Evolutionary conservation across 2,329 filamentous ascomycete species (phyloP).

Genomic region (Botryotinia convoluta): DNA sequence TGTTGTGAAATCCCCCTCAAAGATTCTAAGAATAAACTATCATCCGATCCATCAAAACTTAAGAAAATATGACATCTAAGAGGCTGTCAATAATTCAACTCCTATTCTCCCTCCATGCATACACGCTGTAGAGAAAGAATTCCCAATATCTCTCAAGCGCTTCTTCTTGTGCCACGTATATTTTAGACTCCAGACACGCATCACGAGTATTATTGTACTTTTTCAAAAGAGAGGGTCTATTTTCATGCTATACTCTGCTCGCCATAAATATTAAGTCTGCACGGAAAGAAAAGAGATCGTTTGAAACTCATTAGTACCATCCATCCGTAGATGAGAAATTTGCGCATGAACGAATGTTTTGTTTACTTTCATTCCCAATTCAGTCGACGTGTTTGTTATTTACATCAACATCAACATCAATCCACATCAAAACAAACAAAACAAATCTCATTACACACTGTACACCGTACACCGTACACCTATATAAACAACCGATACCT

Average conservation of each 20-base stretch:
- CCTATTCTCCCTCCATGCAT: not conserved
- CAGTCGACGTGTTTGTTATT: not conserved
- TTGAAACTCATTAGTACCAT: not conserved
- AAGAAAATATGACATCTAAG: not conserved
- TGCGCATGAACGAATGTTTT: not conserved
- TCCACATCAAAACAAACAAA: slow-evolving; percentile 6
- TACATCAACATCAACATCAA: not conserved
- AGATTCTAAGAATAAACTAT: not conserved
- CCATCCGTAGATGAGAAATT: not conserved
- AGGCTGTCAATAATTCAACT: not conserved
- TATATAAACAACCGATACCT: not conserved
- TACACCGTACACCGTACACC: not conserved
- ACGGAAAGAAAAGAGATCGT: not conserved
- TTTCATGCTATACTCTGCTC: not conserved
- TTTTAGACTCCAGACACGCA: not conserved
- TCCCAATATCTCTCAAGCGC: not conserved
- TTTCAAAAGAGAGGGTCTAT: not conserved
- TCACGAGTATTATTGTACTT: not conserved
- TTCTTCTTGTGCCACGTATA: slow-evolving; percentile 10
- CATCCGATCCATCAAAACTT: not conserved
- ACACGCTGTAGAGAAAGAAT: not conserved
- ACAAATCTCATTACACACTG: not conserved
- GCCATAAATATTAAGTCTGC: not conserved
- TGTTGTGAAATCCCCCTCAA: not conserved
- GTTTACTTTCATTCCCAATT: not conserved